These are phyloP conservation scores for Neofusicoccum umdonicola DNA, from an alignment of 2,329 filamentous ascomycete species.

Conservation along the genomic window DNA sequence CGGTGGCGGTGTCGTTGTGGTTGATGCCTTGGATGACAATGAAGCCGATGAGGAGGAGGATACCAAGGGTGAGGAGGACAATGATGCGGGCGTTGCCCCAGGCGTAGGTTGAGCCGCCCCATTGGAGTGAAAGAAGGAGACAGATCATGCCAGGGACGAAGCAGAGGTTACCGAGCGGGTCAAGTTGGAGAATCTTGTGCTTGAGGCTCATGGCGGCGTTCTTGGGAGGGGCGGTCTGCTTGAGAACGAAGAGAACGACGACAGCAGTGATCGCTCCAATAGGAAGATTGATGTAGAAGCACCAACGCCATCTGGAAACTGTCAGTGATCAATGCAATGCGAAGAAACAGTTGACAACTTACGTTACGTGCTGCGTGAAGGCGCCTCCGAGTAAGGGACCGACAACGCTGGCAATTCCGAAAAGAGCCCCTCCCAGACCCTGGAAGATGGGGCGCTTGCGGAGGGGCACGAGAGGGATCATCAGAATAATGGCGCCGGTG, in stretches of 20 bases:
- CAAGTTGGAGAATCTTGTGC: conserved; percentile 41
- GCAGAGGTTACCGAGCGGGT: conserved; percentile 43
- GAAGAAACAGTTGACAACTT: neutral
- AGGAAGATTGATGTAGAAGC: conserved; percentile 55
- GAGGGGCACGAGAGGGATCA: conserved; percentile 38
- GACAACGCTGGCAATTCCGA: conserved; percentile 48
- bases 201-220: conserved; percentile 26
- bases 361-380: conserved; percentile 32
- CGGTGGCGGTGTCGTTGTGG: conserved; percentile 39
- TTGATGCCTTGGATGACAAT: conserved; percentile 36
- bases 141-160: conserved; percentile 50
- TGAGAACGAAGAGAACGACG: conserved; percentile 39
- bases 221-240: conserved; percentile 26
- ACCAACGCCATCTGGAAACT: conserved; percentile 48
- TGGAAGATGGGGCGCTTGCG: conserved; percentile 45
- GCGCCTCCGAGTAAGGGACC: conserved; percentile 50
- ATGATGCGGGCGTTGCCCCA: conserved; percentile 48
- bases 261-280: conserved; percentile 47
- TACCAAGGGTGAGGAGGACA: conserved; percentile 45
- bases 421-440: conserved; percentile 36
- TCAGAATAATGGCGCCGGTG: conserved; percentile 21
- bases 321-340: neutral
- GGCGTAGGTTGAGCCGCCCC: conserved; percentile 48
- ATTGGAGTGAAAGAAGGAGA: conserved; percentile 50
- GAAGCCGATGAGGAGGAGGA: conserved; percentile 42